Evolutionary conservation across 495 filamentous ascomycete genomes (phyloP).

Genomic region (Haplographium delicatum): DNA sequence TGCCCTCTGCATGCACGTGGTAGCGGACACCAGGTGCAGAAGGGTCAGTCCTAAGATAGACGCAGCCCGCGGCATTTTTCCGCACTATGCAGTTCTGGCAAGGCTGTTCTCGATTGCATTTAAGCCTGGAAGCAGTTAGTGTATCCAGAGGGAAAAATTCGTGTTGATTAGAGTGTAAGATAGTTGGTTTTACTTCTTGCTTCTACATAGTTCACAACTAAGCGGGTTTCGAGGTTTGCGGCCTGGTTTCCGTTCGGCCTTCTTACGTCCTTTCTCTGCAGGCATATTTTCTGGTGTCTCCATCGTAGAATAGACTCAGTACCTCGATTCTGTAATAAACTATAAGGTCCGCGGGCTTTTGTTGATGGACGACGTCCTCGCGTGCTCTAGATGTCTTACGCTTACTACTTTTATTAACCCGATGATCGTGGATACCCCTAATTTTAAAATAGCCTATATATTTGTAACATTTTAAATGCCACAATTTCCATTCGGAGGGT

Average conservation of each 20-base stretch:
- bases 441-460: no score
- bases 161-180: background rate
- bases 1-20: slow-evolving; percentile 13
- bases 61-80: slow-evolving; percentile 24
- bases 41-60: slow-evolving; percentile 22
- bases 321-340: no score
- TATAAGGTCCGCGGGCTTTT: no score
- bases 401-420: no score
- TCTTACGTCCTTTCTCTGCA: background rate
- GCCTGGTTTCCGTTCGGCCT: background rate
- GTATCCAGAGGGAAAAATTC: background rate
- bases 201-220: slow-evolving; percentile 35
- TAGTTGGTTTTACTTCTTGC: slow-evolving; percentile 26
- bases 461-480: no score
- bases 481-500: no score
- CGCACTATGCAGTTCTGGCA: slow-evolving; percentile 33
- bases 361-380: no score
- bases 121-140: slow-evolving; percentile 27
- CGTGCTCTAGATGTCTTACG: no score
- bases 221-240: slow-evolving; percentile 21
- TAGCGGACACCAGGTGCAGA: slow-evolving; percentile 13
- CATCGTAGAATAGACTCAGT: no score
- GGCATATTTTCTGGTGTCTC: no score
- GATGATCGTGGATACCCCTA: no score
- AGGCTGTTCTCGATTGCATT: slow-evolving; percentile 37